Conservation (phyloP, 129 eudicot genomes). For the Apium graveolens region DNA sequence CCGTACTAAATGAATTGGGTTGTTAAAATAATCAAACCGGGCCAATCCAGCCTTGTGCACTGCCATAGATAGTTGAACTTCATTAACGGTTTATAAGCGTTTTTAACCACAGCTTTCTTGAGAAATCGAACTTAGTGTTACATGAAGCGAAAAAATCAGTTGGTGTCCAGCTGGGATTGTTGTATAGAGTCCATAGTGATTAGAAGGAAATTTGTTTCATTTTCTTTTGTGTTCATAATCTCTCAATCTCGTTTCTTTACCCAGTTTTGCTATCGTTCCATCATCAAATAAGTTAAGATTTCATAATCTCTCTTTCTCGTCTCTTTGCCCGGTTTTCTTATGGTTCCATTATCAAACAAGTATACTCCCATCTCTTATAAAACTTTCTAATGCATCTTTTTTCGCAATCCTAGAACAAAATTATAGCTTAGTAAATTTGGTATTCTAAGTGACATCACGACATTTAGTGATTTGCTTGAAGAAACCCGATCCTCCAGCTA, state of each 20-base stretch:
- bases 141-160: background rate
- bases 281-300: background rate
- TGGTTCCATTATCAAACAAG: too few relatives aligned
- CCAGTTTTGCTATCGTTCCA: background rate
- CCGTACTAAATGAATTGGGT: too few relatives aligned
- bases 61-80: background rate
- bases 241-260: background rate
- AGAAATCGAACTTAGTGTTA: background rate
- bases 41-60: too few relatives aligned
- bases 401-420: background rate
- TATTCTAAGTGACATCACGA: background rate
- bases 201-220: too few relatives aligned
- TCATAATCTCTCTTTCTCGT: too few relatives aligned
- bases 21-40: too few relatives aligned
- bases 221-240: background rate
- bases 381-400: background rate
- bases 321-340: too few relatives aligned
- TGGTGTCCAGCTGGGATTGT: background rate
- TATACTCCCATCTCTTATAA: background rate
- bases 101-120: background rate
- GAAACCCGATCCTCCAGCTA: slow-evolving; percentile 1
- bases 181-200: too few relatives aligned
- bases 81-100: background rate
- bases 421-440: background rate
- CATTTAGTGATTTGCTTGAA: background rate